phyloP scores from a whole-genome alignment of 2,329 filamentous ascomycete species.

The Magnaporthiopsis incrustans region DNA sequence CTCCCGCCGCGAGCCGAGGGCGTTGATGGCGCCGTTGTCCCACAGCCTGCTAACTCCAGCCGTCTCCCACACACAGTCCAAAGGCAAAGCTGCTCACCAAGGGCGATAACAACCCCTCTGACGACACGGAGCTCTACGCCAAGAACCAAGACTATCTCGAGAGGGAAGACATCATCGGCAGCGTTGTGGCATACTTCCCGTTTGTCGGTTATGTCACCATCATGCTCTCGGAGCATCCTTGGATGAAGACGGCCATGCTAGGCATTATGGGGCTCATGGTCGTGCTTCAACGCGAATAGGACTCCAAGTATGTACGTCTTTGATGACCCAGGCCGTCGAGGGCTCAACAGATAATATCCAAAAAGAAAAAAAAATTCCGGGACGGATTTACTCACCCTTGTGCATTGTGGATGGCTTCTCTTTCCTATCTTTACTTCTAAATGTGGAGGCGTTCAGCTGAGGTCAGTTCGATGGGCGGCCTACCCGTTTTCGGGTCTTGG shows the following conservation, averaged over 20 bases:
- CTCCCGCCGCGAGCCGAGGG: neutral
- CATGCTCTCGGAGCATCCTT: conserved; percentile 87
- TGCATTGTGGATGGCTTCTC: neutral
- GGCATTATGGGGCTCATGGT: conserved; percentile 93
- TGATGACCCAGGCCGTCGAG: neutral
- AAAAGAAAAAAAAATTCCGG: neutral
- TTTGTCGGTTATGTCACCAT: conserved; percentile 98
- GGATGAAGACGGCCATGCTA: conserved; percentile 92
- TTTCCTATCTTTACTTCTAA: too few relatives aligned
- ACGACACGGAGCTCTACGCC: conserved; percentile 82
- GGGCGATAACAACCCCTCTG: conserved; percentile 90
- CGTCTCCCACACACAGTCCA: conserved; percentile 26
- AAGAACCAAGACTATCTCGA: conserved; percentile 78
- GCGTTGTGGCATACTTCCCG: conserved; percentile 79
- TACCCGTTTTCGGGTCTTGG: too few relatives aligned
- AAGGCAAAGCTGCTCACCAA: conserved; percentile 80
- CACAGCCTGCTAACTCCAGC: neutral
- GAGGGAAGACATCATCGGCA: conserved; percentile 85
- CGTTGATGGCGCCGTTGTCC: neutral
- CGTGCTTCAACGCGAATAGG: conserved; percentile 78
- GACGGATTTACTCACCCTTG: neutral
- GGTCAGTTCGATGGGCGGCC: too few relatives aligned
- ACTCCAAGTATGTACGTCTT: neutral
- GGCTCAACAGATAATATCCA: neutral
- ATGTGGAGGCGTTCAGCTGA: too few relatives aligned